phyloP scores from a whole-genome alignment of 306 rosid species.

The Cucurbita maxima region DNA sequence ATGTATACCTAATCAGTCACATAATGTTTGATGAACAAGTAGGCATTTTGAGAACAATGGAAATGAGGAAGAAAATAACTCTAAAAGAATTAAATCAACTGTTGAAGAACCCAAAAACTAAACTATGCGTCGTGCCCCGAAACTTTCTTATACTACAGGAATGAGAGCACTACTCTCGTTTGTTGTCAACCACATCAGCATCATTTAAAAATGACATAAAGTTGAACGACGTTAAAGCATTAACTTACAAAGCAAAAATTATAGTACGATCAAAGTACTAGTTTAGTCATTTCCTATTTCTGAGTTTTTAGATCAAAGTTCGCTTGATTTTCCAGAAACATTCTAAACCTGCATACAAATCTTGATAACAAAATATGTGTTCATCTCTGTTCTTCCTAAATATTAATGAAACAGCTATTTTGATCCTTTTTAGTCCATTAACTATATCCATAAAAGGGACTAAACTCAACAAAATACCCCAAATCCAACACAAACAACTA shows the following conservation, averaged over 20 bases:
- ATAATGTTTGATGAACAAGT: background rate
- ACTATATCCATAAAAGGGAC: background rate
- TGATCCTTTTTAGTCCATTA: background rate
- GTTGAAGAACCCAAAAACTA: background rate
- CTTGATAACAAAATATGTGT: background rate
- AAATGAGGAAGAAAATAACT: background rate
- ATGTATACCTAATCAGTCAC: constrained; percentile 39
- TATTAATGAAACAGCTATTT: background rate
- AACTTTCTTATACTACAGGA: too few relatives aligned
- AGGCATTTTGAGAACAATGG: background rate
- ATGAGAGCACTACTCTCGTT: too few relatives aligned
- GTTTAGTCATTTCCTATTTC: background rate
- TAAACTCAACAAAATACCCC: background rate
- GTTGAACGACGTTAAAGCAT: too few relatives aligned
- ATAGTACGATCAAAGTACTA: too few relatives aligned
- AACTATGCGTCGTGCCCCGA: background rate
- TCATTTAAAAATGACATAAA: too few relatives aligned
- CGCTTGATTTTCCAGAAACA: background rate
- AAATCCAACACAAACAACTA: background rate
- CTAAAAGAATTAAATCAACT: background rate
- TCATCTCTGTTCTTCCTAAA: background rate
- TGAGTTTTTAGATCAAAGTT: background rate
- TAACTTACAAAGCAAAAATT: too few relatives aligned
- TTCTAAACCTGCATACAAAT: background rate
- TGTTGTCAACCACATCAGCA: too few relatives aligned